Evolutionary conservation across 441 rosid genomes (phyloP).

Genomic region (Codiaeum variegatum): DNA sequence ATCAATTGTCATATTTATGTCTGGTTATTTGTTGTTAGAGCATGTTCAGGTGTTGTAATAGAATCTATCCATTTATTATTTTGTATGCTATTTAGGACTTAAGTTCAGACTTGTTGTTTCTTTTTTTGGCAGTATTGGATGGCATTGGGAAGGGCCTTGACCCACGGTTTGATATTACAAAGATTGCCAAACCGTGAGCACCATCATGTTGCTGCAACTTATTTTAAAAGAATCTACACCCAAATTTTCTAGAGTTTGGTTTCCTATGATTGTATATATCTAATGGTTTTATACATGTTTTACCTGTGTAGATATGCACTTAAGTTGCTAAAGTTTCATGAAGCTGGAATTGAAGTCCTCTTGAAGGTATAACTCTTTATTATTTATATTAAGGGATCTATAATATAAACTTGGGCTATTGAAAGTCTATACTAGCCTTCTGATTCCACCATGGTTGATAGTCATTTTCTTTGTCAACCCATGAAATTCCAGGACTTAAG

Average conservation of each 20-base stretch:
- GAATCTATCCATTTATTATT: slow-evolving; percentile 14
- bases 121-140: slow-evolving; percentile 66
- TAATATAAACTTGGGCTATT: slow-evolving; percentile 38
- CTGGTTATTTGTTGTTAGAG: too few relatives aligned
- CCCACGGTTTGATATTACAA: slow-evolving; percentile 95
- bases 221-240: not conserved
- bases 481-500: slow-evolving; percentile 64
- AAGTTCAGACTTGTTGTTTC: slow-evolving; percentile 9
- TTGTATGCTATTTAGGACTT: slow-evolving; percentile 12
- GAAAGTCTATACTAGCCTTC: slow-evolving; percentile 10
- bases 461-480: slow-evolving; percentile 16
- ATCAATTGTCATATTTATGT: too few relatives aligned
- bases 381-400: slow-evolving; percentile 12
- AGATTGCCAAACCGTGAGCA: slow-evolving; percentile 96
- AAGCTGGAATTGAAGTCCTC: slow-evolving; percentile 94
- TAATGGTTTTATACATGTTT: slow-evolving; percentile 25
- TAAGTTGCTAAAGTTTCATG: slow-evolving; percentile 82
- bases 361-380: slow-evolving; percentile 46
- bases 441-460: slow-evolving; percentile 3
- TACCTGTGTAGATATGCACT: slow-evolving; percentile 69
- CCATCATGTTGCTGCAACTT: slow-evolving; percentile 7
- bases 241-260: slow-evolving; percentile 8
- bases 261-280: slow-evolving; percentile 1
- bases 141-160: slow-evolving; percentile 99
- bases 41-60: too few relatives aligned